Evolutionary conservation across 345 rosid genomes (phyloP), one percentile per base, ranked within the genome.

Genomic region (Citrus glauca): DNA sequence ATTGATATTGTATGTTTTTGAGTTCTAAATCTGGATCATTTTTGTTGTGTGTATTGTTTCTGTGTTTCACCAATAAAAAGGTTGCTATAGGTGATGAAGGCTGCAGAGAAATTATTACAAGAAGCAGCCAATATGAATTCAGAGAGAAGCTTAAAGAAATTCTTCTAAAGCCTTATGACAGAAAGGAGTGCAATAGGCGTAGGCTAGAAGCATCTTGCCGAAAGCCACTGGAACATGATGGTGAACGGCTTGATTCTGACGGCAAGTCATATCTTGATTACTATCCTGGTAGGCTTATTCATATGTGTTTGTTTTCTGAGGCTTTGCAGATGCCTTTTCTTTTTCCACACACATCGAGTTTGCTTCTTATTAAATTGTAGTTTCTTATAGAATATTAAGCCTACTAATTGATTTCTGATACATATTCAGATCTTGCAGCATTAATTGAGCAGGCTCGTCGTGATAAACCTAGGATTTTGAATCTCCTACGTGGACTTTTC

Each of bases 401-500:
- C 74, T 6, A 7, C 33, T 61, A n/a, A 25, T 50, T 35, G 27
- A 42, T 45, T 63, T 72, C 72, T 79, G 70, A 4, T 75, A 45
- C 50, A 45, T 45, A 28, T 76, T 86, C 90, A 91, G 98, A 89
- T 76, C 84, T 94, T 65, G 75, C 69, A 50, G 57, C 13, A 60
- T 79, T 77, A 73, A 45, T 84, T 25, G 61, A 66, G 62, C 19
- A 22, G 9, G 69, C 68, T 11, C 14, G 38, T 77, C 33, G 71
- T 59, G 85, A 91, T 78, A 59, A 0, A 35, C 71, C 16, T 48
- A 80, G 82, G 80, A 81, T 72, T 60, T 81, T 92, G 76, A 88
- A 85, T 81, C 84, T 94, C 62, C 81, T 94, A 75, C 98, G 96
- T 11, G 97, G 93, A 61, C 92, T 92, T 79, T 87, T 89, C 90